Conservation (phyloP, 2,329 filamentous ascomycete species). For the Fusarium sp. region DNA sequence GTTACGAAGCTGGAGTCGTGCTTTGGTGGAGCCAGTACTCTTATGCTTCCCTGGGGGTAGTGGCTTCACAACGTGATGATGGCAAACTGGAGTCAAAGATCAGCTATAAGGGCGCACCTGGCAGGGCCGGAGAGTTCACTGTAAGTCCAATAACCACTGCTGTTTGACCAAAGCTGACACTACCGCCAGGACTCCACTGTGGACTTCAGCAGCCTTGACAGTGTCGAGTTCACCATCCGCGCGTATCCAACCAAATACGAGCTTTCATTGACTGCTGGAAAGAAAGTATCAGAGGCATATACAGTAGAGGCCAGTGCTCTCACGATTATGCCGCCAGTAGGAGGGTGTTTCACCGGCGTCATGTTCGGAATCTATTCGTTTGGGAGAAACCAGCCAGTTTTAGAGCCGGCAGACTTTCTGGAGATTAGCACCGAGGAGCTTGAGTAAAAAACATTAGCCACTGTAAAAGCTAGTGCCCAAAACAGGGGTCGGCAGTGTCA, state of each 20-base stretch:
- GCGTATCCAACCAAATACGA: slow-evolving; percentile 19
- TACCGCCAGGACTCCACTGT: background rate
- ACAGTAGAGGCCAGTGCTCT: slow-evolving; percentile 11
- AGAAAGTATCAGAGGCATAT: background rate
- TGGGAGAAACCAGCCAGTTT: slow-evolving; percentile 38
- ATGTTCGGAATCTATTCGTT: slow-evolving; percentile 47
- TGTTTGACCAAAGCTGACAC: background rate
- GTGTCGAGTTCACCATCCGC: background rate
- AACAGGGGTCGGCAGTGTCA: too few species aligned
- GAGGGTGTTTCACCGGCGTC: slow-evolving; percentile 41
- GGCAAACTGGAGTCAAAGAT: slow-evolving; percentile 8
- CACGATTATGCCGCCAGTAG: slow-evolving; percentile 35
- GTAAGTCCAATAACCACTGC: background rate
- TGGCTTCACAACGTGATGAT: slow-evolving; percentile 11
- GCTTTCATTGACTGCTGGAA: background rate
- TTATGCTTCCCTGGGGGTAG: slow-evolving; percentile 50
- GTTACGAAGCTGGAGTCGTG: slow-evolving; percentile 66
- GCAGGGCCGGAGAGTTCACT: slow-evolving; percentile 15
- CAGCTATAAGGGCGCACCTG: slow-evolving; percentile 12
- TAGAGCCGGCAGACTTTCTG: slow-evolving; percentile 30
- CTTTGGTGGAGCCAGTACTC: slow-evolving; percentile 67
- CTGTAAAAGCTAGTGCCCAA: too few species aligned
- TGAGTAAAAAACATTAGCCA: background rate
- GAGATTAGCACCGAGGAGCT: slow-evolving; percentile 1
- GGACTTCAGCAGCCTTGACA: background rate